Evolutionary conservation across 768 basidiomycete species (phyloP).

Genomic region (Austroboletus festivus): DNA sequence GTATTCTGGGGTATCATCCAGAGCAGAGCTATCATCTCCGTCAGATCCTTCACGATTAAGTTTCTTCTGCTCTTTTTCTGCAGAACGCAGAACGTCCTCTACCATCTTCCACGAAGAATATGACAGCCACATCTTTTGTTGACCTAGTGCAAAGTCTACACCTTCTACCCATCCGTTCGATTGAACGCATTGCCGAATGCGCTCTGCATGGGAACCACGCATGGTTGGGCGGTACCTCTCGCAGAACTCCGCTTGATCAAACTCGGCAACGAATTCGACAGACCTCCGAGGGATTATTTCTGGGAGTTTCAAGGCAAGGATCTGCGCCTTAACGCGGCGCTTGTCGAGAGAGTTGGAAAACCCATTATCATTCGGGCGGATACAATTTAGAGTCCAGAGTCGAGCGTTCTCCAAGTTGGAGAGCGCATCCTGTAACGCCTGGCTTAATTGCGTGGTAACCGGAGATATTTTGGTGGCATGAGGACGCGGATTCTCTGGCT

Average conservation of each 20-base stretch:
- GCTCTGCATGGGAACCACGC: conserved; percentile 45
- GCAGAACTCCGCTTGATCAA: conserved; percentile 47
- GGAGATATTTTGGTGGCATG: conserved; percentile 55
- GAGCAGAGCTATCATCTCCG: conserved; percentile 45
- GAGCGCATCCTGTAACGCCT: conserved; percentile 47
- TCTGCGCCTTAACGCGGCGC: conserved; percentile 56
- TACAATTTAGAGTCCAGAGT: conserved; percentile 57
- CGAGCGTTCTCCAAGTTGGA: conserved; percentile 42
- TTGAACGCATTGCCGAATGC: conserved; percentile 48
- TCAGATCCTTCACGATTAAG: conserved; percentile 38
- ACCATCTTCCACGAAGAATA: conserved; percentile 58
- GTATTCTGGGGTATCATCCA: conserved; percentile 40
- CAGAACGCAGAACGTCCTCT: conserved; percentile 52
- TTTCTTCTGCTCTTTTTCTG: conserved; percentile 49
- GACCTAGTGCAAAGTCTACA: conserved; percentile 53
- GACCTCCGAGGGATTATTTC: conserved; percentile 48
- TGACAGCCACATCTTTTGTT: conserved; percentile 51
- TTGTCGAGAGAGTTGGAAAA: conserved; percentile 64
- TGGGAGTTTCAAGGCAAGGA: conserved; percentile 50
- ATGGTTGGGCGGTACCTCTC: conserved; percentile 51
- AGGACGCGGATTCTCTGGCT: conserved; percentile 39
- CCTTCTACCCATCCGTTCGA: conserved; percentile 53
- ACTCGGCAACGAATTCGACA: conserved; percentile 51
- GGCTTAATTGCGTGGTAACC: conserved; percentile 57
- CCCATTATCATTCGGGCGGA: conserved; percentile 63